Percentiles rank a stretch among this genome's conserved stretches.
These are phyloP conservation scores for Bruguiera sexangula DNA, from an alignment of 345 rosid genomes.

Conservation along the genomic window DNA sequence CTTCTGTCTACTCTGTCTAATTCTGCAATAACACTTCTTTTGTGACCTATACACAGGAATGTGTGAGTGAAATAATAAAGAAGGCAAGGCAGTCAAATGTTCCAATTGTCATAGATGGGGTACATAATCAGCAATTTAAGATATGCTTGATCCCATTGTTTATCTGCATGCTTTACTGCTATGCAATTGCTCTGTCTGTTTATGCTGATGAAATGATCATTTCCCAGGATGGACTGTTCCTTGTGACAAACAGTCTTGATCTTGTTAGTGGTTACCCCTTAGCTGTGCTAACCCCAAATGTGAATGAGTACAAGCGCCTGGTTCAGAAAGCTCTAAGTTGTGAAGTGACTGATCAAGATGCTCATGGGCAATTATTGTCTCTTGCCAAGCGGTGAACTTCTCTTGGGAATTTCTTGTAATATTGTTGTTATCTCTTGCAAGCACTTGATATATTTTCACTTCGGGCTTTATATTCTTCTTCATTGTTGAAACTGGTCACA, in stretches of 20 bases:
- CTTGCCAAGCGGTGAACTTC: slow-evolving; percentile 62
- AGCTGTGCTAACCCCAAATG: slow-evolving; percentile 88
- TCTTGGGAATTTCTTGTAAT: slow-evolving; percentile 3
- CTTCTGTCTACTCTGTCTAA: background rate
- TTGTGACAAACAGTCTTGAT: slow-evolving; percentile 60
- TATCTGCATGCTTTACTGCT: background rate
- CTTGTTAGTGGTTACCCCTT: slow-evolving; percentile 72
- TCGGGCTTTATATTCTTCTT: too few relatives aligned
- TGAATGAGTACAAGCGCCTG: slow-evolving; percentile 87
- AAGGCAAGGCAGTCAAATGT: slow-evolving; percentile 66
- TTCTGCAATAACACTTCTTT: background rate
- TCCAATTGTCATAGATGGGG: slow-evolving; percentile 91
- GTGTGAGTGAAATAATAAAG: slow-evolving; percentile 66
- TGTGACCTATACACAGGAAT: slow-evolving; percentile 49
- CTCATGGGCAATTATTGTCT: slow-evolving; percentile 52
- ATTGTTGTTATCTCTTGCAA: background rate
- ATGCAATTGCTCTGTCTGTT: background rate
- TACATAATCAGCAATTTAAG: slow-evolving; percentile 28
- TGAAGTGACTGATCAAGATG: slow-evolving; percentile 61
- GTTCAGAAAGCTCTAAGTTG: slow-evolving; percentile 66
- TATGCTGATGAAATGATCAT: slow-evolving; percentile 12
- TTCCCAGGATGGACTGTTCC: slow-evolving; percentile 85
- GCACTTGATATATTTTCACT: background rate
- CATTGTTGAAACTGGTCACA: background rate
- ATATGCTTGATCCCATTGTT: background rate